Conservation (phyloP, 306 rosid genomes). For the Prosopis cineraria region DNA sequence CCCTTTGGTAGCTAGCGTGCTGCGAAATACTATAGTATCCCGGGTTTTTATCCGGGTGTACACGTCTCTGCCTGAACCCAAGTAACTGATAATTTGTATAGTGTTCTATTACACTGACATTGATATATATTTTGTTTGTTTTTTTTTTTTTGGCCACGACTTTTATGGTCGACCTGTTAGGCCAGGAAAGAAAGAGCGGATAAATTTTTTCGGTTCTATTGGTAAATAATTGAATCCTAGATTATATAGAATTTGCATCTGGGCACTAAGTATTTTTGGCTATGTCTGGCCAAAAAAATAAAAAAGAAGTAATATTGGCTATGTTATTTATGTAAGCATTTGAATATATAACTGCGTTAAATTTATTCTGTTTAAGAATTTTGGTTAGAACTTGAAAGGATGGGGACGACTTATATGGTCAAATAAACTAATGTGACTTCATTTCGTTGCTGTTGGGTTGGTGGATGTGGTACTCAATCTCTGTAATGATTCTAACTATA, state of each 20-base stretch:
- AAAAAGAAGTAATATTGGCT: no score
- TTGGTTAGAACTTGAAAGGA: neutral
- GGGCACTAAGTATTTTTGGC: neutral
- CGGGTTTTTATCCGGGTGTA: neutral
- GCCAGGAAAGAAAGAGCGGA: neutral
- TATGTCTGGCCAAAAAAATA: no score
- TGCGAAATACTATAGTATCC: neutral
- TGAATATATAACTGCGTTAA: neutral
- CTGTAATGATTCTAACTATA: no score
- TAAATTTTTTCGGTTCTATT: neutral
- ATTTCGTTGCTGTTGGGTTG: neutral
- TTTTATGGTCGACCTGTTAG: neutral
- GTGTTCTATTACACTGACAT: neutral
- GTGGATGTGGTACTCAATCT: no score
- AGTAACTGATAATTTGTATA: neutral
- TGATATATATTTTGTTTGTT: neutral
- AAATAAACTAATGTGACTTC: neutral
- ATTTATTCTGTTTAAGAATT: neutral
- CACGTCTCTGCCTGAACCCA: neutral
- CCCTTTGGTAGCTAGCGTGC: neutral
- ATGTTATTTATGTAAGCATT: neutral
- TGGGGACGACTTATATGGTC: neutral
- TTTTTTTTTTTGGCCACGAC: neutral
- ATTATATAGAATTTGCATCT: neutral
- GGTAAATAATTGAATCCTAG: neutral